Conservation (phyloP, 2,329 filamentous ascomycete species). For the Capronia epimyces region DNA sequence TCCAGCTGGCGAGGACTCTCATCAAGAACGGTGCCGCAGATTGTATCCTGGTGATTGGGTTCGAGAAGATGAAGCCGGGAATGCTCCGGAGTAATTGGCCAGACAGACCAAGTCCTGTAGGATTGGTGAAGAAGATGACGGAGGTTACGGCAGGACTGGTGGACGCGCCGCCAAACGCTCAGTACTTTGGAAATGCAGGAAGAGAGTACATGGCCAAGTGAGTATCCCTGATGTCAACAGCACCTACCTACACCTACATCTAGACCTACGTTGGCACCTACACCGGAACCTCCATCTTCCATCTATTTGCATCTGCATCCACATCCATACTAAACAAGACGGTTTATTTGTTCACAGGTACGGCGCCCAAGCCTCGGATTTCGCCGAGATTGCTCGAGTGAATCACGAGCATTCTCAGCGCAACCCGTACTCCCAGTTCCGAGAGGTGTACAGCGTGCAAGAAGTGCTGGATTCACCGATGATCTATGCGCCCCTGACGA, state of each 20-base stretch:
- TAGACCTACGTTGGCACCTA: too few species aligned
- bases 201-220: constrained; percentile 91
- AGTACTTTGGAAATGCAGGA: constrained; percentile 93
- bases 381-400: constrained; percentile 86
- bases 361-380: constrained; percentile 77
- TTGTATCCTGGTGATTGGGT: constrained; percentile 85
- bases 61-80: constrained; percentile 96
- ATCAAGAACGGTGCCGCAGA: constrained; percentile 75
- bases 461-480: constrained; percentile 70
- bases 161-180: constrained; percentile 76
- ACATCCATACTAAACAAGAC: too few species aligned
- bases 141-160: constrained; percentile 70
- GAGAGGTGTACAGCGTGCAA: constrained; percentile 80
- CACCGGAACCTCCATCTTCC: too few species aligned
- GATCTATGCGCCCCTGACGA: constrained; percentile 84
- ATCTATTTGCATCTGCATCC: too few species aligned
- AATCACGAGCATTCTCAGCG: constrained; percentile 87
- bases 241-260: too few species aligned
- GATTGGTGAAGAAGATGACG: constrained; percentile 71
- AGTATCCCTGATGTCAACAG: too few species aligned
- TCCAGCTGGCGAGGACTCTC: constrained; percentile 75
- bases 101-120: constrained; percentile 74
- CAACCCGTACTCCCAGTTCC: constrained; percentile 98
- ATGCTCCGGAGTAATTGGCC: constrained; percentile 76
- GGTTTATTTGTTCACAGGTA: too few species aligned